Base-by-base conservation (phyloP, 805 yeast species). In the Ogataea methanolica region DNA sequence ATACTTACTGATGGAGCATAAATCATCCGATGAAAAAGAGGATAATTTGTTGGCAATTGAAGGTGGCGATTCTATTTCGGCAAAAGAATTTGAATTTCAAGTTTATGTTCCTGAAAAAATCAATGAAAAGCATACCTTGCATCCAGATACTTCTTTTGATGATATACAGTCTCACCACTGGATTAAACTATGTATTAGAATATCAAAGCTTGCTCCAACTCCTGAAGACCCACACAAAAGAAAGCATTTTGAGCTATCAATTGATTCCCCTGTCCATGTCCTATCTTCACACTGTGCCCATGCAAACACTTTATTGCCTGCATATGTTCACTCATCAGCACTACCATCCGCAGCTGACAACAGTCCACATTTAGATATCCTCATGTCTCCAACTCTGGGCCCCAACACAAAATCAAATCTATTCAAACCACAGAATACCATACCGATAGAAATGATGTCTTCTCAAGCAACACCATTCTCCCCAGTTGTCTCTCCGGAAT, bases 81-180 rank as follows among this genome's bases (percentile, higher is more conserved):
- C 90, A 6, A 78, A 84, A 53, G 96, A 90, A 63, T 78, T 88
- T 52, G 96, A 89, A 59, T 88, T 88, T 62, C 89, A 87, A 66
- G 80, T 90, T n/a, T 85, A 76, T 53, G 84, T 94, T 21, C 98
- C 98, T 2, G 80, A 81, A 51, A 70, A 70, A 43, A 71, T 88
- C 48, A 76, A 76, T 44, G 78, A 76, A 22, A 76, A 76, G 41
- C 75, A 73, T 45, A 73, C 70, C 48, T 66, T 85, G 29, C 96
- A 89, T 58, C 96, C 98, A 1, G 96, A 94, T 65, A 88, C 97
- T 0, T 80, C 88, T 3, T 84, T 76, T 56, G 79, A 77, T 22
- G 82, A 82, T 56, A 89, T 94, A 52, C 91, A 89, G 67, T 77
- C 94, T 6, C 92, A 88, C 59, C 99, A 94, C 68, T 94, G 99